A percentile compares a stretch with the other conserved stretches of the same genome.
Conservation (phyloP, 345 rosid genomes). For the Excoecaria cochinchinensis region DNA sequence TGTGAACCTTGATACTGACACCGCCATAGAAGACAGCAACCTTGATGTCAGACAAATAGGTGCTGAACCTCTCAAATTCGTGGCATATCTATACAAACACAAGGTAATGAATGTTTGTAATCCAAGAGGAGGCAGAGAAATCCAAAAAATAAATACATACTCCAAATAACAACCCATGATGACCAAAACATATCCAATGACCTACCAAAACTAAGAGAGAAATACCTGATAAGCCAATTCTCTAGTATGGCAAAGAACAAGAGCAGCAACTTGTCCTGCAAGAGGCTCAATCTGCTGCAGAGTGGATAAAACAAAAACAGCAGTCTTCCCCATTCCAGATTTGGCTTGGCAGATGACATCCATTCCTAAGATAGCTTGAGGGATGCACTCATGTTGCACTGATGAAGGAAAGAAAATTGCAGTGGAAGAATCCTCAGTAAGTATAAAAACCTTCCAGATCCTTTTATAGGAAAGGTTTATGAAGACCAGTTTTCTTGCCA, state of each 20-base stretch:
- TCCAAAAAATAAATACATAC: neutral
- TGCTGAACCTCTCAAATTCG: conserved; percentile 94
- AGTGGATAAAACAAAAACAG: conserved; percentile 84
- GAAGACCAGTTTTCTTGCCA: conserved; percentile 34
- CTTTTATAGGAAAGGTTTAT: conserved; percentile 56
- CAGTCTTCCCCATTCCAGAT: conserved; percentile 99
- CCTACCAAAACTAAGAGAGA: neutral
- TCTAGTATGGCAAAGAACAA: conserved; percentile 85
- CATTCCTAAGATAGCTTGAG: conserved; percentile 93
- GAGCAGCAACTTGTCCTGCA: conserved; percentile 94
- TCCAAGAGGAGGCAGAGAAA: neutral
- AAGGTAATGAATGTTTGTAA: neutral
- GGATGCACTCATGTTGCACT: conserved; percentile 98
- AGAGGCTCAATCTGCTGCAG: conserved; percentile 87
- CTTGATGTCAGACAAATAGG: conserved; percentile 80
- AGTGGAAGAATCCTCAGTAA: conserved; percentile 60
- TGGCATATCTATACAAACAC: conserved; percentile 66
- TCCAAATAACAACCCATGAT: neutral
- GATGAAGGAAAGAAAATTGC: conserved; percentile 76
- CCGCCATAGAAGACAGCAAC: conserved; percentile 95
- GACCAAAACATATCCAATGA: neutral
- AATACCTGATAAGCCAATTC: conserved; percentile 93
- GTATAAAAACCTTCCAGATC: conserved; percentile 65
- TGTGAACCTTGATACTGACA: conserved; percentile 82
- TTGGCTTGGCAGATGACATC: conserved; percentile 98